Evolutionary conservation across 2,329 filamentous ascomycete genomes (phyloP).

Genomic region (Phyllosticta ampelicida): DNA sequence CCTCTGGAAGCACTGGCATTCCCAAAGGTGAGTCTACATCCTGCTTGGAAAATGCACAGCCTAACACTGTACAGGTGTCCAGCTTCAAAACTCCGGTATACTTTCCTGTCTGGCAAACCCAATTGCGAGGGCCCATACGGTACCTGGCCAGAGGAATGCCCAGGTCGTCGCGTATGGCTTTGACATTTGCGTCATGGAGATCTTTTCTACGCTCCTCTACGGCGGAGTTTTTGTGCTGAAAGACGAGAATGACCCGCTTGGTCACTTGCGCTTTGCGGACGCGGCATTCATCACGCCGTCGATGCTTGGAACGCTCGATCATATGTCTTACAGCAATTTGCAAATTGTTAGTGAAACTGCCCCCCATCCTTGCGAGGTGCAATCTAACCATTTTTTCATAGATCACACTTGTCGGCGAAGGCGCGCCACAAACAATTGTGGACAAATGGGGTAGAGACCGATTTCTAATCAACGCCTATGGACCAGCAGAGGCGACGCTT

Average conservation of each 20-base stretch:
- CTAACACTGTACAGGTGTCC: neutral
- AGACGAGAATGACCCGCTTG: constrained; percentile 6
- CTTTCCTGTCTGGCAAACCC: constrained; percentile 8
- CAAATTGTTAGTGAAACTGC: neutral
- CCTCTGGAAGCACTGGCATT: constrained; percentile 8
- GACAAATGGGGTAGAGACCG: constrained; percentile 4
- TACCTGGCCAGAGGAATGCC: constrained; percentile 8
- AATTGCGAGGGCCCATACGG: constrained; percentile 5
- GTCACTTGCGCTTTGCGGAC: constrained; percentile 5
- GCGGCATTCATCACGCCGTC: constrained; percentile 9
- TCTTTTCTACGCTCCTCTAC: constrained; percentile 10
- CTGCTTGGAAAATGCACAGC: neutral
- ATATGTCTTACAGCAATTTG: constrained; percentile 1
- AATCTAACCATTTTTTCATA: neutral
- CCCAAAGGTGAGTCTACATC: neutral
- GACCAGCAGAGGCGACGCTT: constrained; percentile 6
- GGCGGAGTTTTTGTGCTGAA: constrained; percentile 11
- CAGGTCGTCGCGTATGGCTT: constrained; percentile 11
- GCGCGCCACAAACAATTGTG: constrained; percentile 4
- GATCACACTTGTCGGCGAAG: constrained; percentile 8
- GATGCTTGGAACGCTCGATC: constrained; percentile 2
- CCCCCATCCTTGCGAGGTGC: neutral
- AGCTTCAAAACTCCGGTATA: constrained; percentile 6
- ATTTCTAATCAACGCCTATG: constrained; percentile 8
- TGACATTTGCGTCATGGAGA: constrained; percentile 11